Conservation (phyloP, 2,329 filamentous ascomycete species). For the Ophiocordyceps australis region DNA sequence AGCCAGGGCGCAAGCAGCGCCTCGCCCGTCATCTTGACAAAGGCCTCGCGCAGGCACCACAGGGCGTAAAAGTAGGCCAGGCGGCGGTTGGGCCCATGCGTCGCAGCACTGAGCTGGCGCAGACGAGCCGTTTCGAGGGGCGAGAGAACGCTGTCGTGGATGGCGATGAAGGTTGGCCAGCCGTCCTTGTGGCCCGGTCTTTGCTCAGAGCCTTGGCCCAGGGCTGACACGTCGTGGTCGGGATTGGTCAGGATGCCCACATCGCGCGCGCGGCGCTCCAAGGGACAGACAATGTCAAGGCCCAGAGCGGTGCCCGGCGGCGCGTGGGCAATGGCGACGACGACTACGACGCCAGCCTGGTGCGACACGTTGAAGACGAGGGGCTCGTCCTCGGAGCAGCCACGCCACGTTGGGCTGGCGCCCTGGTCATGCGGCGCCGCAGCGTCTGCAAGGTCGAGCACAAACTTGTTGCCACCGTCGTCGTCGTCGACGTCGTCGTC, state of each 20-base stretch:
- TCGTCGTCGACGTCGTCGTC: too few species aligned
- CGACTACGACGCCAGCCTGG: conserved; percentile 55
- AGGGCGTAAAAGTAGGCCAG: conserved; percentile 57
- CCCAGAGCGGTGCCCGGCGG: conserved; percentile 32
- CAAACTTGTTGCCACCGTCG: too few species aligned
- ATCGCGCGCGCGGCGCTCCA: conserved; percentile 48
- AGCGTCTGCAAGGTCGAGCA: too few species aligned
- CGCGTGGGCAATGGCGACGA: conserved; percentile 33
- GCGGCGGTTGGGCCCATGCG: conserved; percentile 26
- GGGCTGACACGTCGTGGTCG: too few species aligned
- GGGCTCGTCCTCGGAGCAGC: too few species aligned
- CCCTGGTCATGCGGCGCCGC: too few species aligned
- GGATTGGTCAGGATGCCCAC: conserved; percentile 27
- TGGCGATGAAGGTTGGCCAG: conserved; percentile 50
- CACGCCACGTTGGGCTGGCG: too few species aligned
- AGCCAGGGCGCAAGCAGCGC: conserved; percentile 61
- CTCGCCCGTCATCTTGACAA: conserved; percentile 70
- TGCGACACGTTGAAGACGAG: conserved; percentile 62
- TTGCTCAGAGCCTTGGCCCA: too few species aligned
- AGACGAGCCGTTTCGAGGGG: conserved; percentile 43
- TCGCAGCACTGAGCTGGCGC: conserved; percentile 21
- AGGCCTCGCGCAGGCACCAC: conserved; percentile 67
- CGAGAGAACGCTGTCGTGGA: conserved; percentile 54
- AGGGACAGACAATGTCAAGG: conserved; percentile 59
- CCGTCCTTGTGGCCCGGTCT: too few species aligned